Percentiles rank a stretch among this genome's conserved stretches.
These are phyloP conservation scores for Chloromonas sp. DNA, from an alignment of 163 green algal species.

Conservation along the genomic window DNA sequence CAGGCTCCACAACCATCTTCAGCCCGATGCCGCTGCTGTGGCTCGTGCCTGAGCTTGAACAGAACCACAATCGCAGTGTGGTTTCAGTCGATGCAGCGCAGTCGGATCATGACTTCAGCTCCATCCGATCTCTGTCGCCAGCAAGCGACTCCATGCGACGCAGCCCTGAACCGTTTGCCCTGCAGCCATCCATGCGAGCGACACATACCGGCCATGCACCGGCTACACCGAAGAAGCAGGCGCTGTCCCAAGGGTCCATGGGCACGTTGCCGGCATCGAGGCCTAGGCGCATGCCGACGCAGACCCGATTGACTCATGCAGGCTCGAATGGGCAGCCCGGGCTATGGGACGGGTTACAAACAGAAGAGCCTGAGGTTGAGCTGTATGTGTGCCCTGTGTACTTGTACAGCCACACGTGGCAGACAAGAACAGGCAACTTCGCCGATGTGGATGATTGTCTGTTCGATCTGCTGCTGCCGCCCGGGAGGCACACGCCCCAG, in stretches of 20 bases:
- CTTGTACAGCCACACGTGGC: constrained; percentile 16
- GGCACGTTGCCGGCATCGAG: too few relatives aligned
- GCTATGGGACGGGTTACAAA: too few relatives aligned
- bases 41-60: constrained; percentile 15
- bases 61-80: neutral
- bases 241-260: too few relatives aligned
- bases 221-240: too few relatives aligned
- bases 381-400: constrained; percentile 26
- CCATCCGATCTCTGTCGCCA: neutral
- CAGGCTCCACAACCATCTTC: constrained; percentile 14
- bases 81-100: too few relatives aligned
- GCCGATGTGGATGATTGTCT: constrained; percentile 28
- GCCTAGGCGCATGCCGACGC: too few relatives aligned
- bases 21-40: constrained; percentile 32
- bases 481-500: constrained; percentile 6
- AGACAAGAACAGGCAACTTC: constrained; percentile 4
- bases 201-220: too few relatives aligned
- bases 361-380: constrained; percentile 3
- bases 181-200: too few relatives aligned
- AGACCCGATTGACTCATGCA: too few relatives aligned
- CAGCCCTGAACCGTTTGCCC: too few relatives aligned
- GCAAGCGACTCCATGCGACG: neutral
- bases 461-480: constrained; percentile 24
- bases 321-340: too few relatives aligned
- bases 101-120: neutral